A percentile compares a stretch with the other conserved stretches of the same genome.
phyloP scores from a whole-genome alignment of 2,329 filamentous ascomycete species.

The Myriosclerotinia scirpicola region DNA sequence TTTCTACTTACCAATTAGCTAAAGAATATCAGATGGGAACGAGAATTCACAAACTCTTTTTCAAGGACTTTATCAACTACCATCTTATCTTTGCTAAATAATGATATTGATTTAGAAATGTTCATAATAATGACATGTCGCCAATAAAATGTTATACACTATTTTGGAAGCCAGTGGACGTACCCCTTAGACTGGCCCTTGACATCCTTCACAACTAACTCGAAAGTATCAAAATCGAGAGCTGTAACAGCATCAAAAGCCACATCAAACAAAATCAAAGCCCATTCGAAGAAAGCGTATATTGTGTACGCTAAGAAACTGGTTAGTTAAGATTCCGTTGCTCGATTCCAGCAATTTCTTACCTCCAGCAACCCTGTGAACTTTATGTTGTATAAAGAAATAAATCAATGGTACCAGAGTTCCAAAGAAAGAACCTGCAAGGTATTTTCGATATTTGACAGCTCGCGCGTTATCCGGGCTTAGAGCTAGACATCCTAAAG shows the following conservation, averaged over 20 bases:
- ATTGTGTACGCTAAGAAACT: constrained; percentile 77
- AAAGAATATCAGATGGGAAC: constrained; percentile 33
- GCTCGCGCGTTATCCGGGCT: constrained; percentile 82
- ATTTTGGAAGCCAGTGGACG: constrained; percentile 92
- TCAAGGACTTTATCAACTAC: constrained; percentile 56
- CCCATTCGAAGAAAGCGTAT: constrained; percentile 98
- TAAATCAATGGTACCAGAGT: constrained; percentile 89
- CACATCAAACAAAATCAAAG: constrained; percentile 90
- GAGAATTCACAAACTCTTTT: constrained; percentile 65
- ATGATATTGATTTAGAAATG: constrained; percentile 39
- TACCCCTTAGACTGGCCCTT: constrained; percentile 97
- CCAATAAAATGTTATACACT: constrained; percentile 54
- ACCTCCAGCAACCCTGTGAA: constrained; percentile 93
- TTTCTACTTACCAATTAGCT: constrained; percentile 56
- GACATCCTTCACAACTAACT: constrained; percentile 83
- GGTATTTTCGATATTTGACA: constrained; percentile 83
- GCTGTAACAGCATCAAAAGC: constrained; percentile 94
- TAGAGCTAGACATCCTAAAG: constrained; percentile 80
- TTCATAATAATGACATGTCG: constrained; percentile 35
- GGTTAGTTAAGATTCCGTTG: constrained; percentile 6
- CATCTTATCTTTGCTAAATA: constrained; percentile 45
- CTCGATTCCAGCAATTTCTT: constrained; percentile 41
- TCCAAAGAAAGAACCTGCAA: constrained; percentile 83
- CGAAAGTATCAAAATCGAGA: constrained; percentile 85
- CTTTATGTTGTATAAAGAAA: constrained; percentile 98